Percentiles rank a stretch among this genome's conserved stretches.
phyloP scores from a whole-genome alignment of 1,284 basidiomycete genomes.

The Ceratobasidium sp. region DNA sequence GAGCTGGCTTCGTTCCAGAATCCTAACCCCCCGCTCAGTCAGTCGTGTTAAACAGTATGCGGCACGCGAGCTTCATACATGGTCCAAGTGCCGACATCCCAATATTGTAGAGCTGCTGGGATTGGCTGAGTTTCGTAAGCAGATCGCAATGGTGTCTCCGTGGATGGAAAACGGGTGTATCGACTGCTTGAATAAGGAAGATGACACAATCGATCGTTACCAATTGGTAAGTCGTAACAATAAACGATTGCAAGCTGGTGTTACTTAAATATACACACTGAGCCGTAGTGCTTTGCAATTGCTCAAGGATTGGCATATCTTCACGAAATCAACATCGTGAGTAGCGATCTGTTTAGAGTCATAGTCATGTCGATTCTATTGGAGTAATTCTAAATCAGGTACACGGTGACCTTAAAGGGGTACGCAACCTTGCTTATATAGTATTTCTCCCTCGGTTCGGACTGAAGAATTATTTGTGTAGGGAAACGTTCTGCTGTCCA shows the following conservation, averaged over 20 bases:
- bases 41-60: not conserved
- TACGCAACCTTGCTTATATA: not conserved
- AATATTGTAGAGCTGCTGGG: slow-evolving; percentile 10
- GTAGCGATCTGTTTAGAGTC: not conserved
- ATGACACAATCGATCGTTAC: not conserved
- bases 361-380: not conserved
- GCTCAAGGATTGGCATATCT: slow-evolving; percentile 10
- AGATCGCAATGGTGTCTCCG: too few relatives aligned
- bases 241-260: not conserved
- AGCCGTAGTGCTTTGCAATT: not conserved
- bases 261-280: not conserved
- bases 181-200: not conserved
- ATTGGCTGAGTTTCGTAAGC: not conserved
- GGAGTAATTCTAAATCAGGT: not conserved
- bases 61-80: not conserved
- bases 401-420: not conserved
- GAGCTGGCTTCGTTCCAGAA: too few relatives aligned
- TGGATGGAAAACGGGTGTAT: too few relatives aligned
- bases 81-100: slow-evolving; percentile 8
- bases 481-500: not conserved
- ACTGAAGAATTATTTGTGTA: not conserved
- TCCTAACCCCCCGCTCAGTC: too few relatives aligned
- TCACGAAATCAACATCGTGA: not conserved
- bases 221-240: not conserved
- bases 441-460: not conserved